Conservation (phyloP, 768 basidiomycete genomes). For the Cystofilobasidium macerans region DNA sequence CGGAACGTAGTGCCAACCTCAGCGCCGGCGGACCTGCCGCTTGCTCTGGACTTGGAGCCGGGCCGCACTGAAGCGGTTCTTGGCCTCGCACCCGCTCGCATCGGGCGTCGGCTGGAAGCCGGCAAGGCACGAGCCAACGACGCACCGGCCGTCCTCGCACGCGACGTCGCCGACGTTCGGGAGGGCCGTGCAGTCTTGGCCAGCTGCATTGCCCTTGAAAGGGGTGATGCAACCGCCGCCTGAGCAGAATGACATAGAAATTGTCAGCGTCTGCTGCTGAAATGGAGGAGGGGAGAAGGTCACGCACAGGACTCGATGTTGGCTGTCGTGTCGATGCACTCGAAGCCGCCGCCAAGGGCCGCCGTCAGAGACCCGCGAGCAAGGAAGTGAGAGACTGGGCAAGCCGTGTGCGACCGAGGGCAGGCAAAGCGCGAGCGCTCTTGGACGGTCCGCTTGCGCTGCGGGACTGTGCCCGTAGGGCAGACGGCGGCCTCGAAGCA, state of each 20-base stretch:
- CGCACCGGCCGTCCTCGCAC: constrained; percentile 29
- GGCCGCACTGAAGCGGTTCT: neutral
- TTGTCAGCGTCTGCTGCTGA: neutral
- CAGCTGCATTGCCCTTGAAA: constrained; percentile 18
- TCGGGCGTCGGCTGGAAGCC: neutral
- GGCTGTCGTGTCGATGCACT: constrained; percentile 30
- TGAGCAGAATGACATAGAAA: neutral
- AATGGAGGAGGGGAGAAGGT: neutral
- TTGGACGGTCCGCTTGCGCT: neutral
- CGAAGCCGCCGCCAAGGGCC: constrained; percentile 22
- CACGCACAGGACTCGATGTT: constrained; percentile 32
- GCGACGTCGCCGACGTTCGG: constrained; percentile 29
- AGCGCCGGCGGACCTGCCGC: too few relatives aligned
- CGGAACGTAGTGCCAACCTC: too few relatives aligned
- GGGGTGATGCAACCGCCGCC: constrained; percentile 33
- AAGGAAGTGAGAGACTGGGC: constrained; percentile 4
- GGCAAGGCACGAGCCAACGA: constrained; percentile 28
- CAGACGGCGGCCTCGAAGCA: neutral
- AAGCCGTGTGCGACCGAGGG: neutral
- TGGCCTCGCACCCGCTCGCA: neutral
- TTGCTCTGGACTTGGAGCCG: neutral
- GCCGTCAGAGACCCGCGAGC: constrained; percentile 3
- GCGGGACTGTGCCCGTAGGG: neutral
- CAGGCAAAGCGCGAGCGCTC: constrained; percentile 6
- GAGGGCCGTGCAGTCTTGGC: constrained; percentile 33